These are phyloP conservation scores for Fusarium nematophilum DNA, from an alignment of 2,329 filamentous ascomycete genomes.

Conservation along the genomic window DNA sequence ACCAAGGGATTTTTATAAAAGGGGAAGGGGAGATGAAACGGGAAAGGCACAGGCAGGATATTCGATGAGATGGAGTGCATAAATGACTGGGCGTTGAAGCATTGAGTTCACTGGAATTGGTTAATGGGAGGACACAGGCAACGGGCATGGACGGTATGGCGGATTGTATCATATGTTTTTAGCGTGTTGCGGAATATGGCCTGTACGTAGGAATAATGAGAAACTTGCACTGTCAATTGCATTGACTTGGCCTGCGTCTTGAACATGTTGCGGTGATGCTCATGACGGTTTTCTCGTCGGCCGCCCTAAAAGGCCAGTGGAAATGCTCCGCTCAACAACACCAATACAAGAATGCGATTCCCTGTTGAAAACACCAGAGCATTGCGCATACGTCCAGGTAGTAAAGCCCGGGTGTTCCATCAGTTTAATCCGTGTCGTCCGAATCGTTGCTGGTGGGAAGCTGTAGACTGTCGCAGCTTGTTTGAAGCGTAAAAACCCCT, in stretches of 20 bases:
- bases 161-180: conserved; percentile 27
- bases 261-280: neutral
- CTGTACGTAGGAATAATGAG: conserved; percentile 37
- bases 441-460: too few species aligned
- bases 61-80: conserved; percentile 22
- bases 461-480: too few species aligned
- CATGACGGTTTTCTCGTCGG: neutral
- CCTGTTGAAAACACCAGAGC: too few species aligned
- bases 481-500: too few species aligned
- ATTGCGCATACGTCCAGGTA: too few species aligned
- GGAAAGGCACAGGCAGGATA: conserved; percentile 25
- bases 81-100: conserved; percentile 37
- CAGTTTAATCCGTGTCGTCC: too few species aligned
- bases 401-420: too few species aligned
- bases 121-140: conserved; percentile 21
- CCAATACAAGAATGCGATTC: too few species aligned
- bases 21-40: neutral
- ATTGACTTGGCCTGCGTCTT: neutral
- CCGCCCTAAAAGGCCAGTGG: too few species aligned
- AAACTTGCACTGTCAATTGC: conserved; percentile 12
- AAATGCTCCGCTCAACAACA: too few species aligned
- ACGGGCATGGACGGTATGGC: conserved; percentile 18
- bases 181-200: conserved; percentile 33
- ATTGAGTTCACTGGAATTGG: conserved; percentile 35
- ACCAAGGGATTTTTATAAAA: conserved; percentile 80